A percentile compares a stretch with the other conserved stretches of the same genome.
Evolutionary conservation across 78 protist species (phyloP).

Genomic region (Dictyostelium brefeldianum): DNA sequence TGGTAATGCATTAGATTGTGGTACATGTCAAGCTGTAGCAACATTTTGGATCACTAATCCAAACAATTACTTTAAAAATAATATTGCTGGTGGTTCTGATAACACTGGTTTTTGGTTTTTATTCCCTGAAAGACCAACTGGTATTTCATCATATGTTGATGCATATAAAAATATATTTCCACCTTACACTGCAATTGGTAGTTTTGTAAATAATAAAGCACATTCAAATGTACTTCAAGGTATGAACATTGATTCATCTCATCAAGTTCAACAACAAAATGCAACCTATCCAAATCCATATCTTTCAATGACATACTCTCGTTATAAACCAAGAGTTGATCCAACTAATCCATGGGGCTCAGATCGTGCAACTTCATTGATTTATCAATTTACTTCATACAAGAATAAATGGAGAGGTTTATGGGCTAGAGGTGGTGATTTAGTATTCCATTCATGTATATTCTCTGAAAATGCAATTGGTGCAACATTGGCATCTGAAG

Average conservation of each 20-base stretch:
- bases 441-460: constrained; percentile 9
- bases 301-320: constrained; percentile 31
- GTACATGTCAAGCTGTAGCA: constrained; percentile 42
- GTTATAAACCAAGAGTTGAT: constrained; percentile 67
- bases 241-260: constrained; percentile 54
- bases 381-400: constrained; percentile 35
- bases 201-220: constrained; percentile 39
- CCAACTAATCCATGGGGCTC: constrained; percentile 30
- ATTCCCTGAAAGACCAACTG: constrained; percentile 32
- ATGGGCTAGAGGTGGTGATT: constrained; percentile 78
- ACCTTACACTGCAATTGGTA: constrained; percentile 19
- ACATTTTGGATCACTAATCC: constrained; percentile 84
- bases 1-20: constrained; percentile 20
- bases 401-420: constrained; percentile 77
- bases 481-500: constrained; percentile 56
- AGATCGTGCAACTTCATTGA: constrained; percentile 30
- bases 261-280: constrained; percentile 27
- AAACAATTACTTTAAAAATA: constrained; percentile 55
- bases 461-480: constrained; percentile 78
- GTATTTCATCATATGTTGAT: not conserved
- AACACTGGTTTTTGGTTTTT: constrained; percentile 62
- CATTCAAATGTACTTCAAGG: constrained; percentile 57
- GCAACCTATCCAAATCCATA: constrained; percentile 24
- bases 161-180: constrained; percentile 20
- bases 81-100: constrained; percentile 68